Percentiles rank a stretch among this genome's conserved stretches.
Conservation (phyloP, 257 asterid genomes). For the Agastache rugosa region DNA sequence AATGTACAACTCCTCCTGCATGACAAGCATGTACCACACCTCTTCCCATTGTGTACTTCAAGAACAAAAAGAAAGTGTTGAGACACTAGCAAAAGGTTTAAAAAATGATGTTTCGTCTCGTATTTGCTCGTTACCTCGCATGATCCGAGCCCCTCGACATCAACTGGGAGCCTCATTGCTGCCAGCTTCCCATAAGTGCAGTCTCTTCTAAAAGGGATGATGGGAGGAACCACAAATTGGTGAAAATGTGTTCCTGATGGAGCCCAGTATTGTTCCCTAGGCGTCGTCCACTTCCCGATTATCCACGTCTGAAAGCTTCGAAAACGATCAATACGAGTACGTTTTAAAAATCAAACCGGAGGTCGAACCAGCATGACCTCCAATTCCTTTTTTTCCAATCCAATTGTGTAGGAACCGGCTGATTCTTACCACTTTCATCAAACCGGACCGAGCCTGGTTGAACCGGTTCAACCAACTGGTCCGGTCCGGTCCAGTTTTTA, state of each 20-base stretch:
- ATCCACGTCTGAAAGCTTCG: conserved; percentile 69
- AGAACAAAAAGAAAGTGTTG: background rate
- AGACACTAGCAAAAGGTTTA: background rate
- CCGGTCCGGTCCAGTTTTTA: too few species aligned
- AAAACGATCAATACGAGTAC: background rate
- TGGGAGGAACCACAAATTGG: conserved; percentile 89
- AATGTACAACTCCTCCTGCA: conserved; percentile 91
- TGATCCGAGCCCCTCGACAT: conserved; percentile 79
- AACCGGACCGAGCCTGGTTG: too few species aligned
- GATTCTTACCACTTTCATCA: too few species aligned
- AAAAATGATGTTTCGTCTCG: background rate
- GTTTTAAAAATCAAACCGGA: too few species aligned
- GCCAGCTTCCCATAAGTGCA: conserved; percentile 85
- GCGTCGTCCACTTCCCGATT: conserved; percentile 82
- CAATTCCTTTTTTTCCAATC: too few species aligned
- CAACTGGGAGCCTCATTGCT: conserved; percentile 87
- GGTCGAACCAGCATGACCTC: too few species aligned
- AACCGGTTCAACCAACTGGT: too few species aligned
- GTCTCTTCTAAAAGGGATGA: conserved; percentile 82
- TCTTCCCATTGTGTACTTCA: conserved; percentile 86
- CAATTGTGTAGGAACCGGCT: too few species aligned
- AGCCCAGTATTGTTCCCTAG: conserved; percentile 76
- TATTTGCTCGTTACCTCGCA: conserved; percentile 67
- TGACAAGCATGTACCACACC: conserved; percentile 98
- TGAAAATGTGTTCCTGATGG: conserved; percentile 82